A percentile compares a stretch with the other conserved stretches of the same genome.
phyloP scores from a whole-genome alignment of 1,139 yeast genomes.

The Pichia sp. region DNA sequence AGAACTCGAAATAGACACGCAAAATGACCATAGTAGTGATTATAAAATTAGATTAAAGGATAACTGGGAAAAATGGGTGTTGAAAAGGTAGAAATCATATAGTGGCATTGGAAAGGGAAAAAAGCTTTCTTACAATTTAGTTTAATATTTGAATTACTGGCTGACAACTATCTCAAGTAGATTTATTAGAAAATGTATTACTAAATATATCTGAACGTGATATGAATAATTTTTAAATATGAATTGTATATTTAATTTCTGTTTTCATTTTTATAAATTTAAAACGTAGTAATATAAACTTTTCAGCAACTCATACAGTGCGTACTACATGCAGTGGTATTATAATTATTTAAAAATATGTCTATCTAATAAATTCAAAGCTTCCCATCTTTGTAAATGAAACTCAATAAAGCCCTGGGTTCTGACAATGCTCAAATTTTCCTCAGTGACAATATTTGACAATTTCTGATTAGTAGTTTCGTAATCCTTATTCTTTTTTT shows the following conservation, averaged over 20 bases:
- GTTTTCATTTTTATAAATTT: too few species aligned
- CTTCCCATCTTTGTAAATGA: conserved; percentile 17
- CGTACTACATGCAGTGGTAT: background rate
- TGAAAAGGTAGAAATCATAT: background rate
- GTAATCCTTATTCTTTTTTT: background rate
- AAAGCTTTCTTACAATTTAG: background rate
- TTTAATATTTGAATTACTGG: too few species aligned
- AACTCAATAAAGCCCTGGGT: conserved; percentile 16
- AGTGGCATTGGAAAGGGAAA: background rate
- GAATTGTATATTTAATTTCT: too few species aligned
- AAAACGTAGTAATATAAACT: too few species aligned
- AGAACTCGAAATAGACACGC: conserved; percentile 24
- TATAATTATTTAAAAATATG: conserved; percentile 12
- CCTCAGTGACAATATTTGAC: conserved; percentile 2
- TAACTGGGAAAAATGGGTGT: conserved; percentile 41
- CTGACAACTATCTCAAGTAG: too few species aligned
- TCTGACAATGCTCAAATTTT: conserved; percentile 12
- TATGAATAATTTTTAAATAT: too few species aligned
- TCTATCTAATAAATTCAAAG: conserved; percentile 17
- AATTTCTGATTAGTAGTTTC: background rate
- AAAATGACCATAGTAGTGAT: conserved; percentile 13
- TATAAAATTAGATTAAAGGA: conserved; percentile 33
- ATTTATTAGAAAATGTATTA: too few species aligned
- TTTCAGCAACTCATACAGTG: too few species aligned
- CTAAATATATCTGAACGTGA: too few species aligned